These are phyloP conservation scores for Sodiomyces alkalinus DNA, from an alignment of 2,329 filamentous ascomycete genomes.

Conservation along the genomic window DNA sequence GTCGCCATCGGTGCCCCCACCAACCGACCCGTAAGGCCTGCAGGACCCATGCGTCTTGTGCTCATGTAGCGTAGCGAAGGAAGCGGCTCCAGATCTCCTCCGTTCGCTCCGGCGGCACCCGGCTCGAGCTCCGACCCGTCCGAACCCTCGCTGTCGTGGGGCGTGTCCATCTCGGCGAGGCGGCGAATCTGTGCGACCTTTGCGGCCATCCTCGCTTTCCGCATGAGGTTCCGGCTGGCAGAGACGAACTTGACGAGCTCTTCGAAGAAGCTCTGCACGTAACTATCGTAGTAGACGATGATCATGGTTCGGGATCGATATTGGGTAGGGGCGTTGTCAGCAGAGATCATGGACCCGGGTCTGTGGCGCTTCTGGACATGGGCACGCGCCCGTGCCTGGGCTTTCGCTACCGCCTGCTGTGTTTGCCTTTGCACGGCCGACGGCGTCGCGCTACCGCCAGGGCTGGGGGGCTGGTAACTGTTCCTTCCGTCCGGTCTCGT, in stretches of 20 bases:
- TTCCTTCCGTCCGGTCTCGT: constrained; percentile 3
- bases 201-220: constrained; percentile 75
- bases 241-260: constrained; percentile 70
- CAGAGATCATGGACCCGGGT: constrained; percentile 35
- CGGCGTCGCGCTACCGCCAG: constrained; percentile 16
- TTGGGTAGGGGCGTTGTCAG: constrained; percentile 30
- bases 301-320: constrained; percentile 62
- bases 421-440: constrained; percentile 23
- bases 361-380: constrained; percentile 34
- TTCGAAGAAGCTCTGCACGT: constrained; percentile 72
- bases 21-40: constrained; percentile 9
- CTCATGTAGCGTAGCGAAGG: constrained; percentile 26
- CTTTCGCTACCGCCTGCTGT: constrained; percentile 27
- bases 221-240: constrained; percentile 64
- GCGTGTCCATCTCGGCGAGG: constrained; percentile 42
- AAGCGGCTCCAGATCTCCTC: constrained; percentile 12
- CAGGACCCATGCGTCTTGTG: constrained; percentile 15
- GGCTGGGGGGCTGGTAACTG: constrained; percentile 13
- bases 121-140: constrained; percentile 15
- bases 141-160: constrained; percentile 28
- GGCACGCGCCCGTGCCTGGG: constrained; percentile 29
- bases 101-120: constrained; percentile 4
- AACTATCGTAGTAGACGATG: constrained; percentile 84
- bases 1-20: too few species aligned
- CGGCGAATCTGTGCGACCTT: constrained; percentile 52